Evolutionary conservation across 2,329 filamentous ascomycete genomes (phyloP), one percentile per base, ranked within the genome.

Genomic region (Scleromitrula shiraiana): DNA sequence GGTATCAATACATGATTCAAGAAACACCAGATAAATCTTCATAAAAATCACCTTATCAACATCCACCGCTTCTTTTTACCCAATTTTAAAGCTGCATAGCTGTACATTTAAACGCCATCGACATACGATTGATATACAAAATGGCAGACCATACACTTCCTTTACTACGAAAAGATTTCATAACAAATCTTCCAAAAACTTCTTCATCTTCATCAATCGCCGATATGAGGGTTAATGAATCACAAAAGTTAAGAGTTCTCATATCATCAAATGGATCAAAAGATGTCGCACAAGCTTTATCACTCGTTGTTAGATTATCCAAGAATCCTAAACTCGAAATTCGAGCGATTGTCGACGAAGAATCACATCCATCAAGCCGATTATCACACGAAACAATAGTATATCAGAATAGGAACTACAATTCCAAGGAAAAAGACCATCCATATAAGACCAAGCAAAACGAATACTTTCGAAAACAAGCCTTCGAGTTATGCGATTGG

Each of bases 401-500:
- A 5, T 72, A 79, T 61, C 74, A 75, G 59, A 83, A 83, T 58
- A 68, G 70, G 38, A 70, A 68, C 46, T 63, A 73, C 48, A 54
- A 50, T 30, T 45, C 36, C 36, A 50, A 41, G 35, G 53, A 54
- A 37, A 57, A 53, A 39, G 56, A 59, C 36, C 54, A 60, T 33
- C 49, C 51, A 6, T 42, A 50, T n/a, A 59, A 60, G 58, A 44
- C 40, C 10, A 47, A 54, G 20, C 55, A 62, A 35, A 53, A 77
- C 56, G 76, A 80, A 54, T 71, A 70, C 41, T 75, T 72, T 50
- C 69, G 68, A 52, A 68, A 68, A 62, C 75, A 73, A 53, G 80
- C 73, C 3, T 78, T 72, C 56, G 83, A 88, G 55, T 68, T 94
- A 51, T 87, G 88, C 55, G 78, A 87, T 52, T 96, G 90, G 90